Conservation (phyloP, 768 basidiomycete species). For the Pulveroboletus sp. region DNA sequence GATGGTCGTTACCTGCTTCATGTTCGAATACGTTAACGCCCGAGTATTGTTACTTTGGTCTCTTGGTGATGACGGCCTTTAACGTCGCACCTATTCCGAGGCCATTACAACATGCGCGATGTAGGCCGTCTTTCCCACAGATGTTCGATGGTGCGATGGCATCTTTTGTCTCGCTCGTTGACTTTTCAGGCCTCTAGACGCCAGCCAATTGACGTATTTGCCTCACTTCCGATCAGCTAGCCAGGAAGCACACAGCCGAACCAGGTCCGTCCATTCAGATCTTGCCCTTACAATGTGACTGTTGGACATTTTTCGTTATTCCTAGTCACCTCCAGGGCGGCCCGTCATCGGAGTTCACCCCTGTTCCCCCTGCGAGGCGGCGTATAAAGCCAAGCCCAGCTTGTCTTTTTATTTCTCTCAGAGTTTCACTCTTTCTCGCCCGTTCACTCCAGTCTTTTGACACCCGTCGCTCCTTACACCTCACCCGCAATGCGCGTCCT, state of each 20-base stretch:
- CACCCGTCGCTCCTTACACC: constrained; percentile 14
- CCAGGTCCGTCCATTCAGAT: constrained; percentile 17
- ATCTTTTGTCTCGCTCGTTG: constrained; percentile 5
- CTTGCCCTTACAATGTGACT: not conserved
- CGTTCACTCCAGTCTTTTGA: not conserved
- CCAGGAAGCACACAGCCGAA: not conserved
- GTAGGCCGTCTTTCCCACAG: not conserved
- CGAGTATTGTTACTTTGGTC: not conserved
- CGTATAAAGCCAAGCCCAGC: constrained; percentile 12
- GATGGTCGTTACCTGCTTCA: not conserved
- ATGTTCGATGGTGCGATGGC: not conserved
- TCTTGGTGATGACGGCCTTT: too few relatives aligned
- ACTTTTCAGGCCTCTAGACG: not conserved
- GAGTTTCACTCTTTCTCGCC: not conserved
- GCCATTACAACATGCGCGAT: not conserved
- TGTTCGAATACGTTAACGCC: constrained; percentile 17
- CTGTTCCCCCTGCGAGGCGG: not conserved
- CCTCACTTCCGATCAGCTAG: not conserved
- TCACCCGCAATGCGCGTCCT: constrained; percentile 24
- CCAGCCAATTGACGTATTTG: constrained; percentile 7
- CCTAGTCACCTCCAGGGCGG: not conserved
- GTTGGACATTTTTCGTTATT: not conserved
- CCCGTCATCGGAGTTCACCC: not conserved
- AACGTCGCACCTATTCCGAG: not conserved
- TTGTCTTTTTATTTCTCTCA: not conserved